A percentile compares a stretch with the other conserved stretches of the same genome.
Evolutionary conservation across 305 asterid species (phyloP).

Genomic region (Fraxinus sp.): DNA sequence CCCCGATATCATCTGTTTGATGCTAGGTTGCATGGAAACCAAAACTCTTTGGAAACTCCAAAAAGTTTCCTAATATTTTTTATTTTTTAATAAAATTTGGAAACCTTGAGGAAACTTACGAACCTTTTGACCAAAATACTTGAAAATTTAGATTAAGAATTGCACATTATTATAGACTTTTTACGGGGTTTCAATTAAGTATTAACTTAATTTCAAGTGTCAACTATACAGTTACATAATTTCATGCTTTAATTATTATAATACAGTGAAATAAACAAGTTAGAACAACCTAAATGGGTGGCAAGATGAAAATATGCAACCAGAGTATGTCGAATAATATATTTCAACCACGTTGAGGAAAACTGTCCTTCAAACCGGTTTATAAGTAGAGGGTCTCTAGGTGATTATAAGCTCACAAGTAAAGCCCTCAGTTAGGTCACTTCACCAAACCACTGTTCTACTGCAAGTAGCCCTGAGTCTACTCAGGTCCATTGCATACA

Average conservation of each 20-base stretch:
- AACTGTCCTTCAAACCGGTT: not conserved
- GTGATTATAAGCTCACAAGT: not conserved
- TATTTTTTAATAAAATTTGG: not conserved
- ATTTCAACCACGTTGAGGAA: not conserved
- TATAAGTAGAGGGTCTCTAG: not conserved
- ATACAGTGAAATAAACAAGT: not conserved
- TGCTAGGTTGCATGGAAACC: not conserved
- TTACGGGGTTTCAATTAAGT: not conserved
- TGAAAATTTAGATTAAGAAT: not conserved
- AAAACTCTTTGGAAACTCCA: not conserved
- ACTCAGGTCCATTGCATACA: not conserved
- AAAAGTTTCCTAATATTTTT: not conserved
- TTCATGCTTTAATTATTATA: not conserved
- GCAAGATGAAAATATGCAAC: not conserved
- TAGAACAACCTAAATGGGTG: not conserved
- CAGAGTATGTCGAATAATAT: not conserved
- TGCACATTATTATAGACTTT: not conserved
- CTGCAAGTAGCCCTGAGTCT: not conserved
- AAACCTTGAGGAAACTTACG: not conserved
- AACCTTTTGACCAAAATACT: not conserved
- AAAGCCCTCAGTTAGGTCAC: not conserved
- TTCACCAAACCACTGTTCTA: not conserved
- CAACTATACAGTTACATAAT: not conserved
- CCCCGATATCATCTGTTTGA: not conserved
- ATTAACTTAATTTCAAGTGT: not conserved